These are phyloP conservation scores for Phytophthora pistaciae DNA, from an alignment of 352 stramenopile genomes.

Conservation along the genomic window DNA sequence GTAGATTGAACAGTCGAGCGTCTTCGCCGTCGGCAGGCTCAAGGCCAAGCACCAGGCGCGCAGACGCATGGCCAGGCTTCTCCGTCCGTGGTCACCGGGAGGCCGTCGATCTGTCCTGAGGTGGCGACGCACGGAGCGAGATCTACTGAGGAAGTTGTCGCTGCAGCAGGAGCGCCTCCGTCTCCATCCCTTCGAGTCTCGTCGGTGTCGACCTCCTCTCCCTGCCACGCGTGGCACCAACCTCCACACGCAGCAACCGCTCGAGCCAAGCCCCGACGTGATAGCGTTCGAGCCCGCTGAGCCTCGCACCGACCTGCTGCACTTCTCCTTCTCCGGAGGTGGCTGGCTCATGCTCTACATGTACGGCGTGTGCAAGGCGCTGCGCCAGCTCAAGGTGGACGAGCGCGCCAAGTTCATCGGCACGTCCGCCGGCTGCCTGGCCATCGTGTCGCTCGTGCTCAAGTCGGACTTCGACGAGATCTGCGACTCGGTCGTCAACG, in stretches of 20 bases:
- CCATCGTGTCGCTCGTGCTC: constrained; percentile 47
- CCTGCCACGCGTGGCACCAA: neutral
- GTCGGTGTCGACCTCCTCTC: constrained; percentile 2
- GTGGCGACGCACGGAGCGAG: constrained; percentile 13
- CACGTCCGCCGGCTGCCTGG: constrained; percentile 52
- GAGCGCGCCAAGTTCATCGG: constrained; percentile 53
- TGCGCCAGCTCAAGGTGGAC: constrained; percentile 52
- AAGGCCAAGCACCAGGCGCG: constrained; percentile 17
- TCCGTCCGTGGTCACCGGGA: constrained; percentile 13
- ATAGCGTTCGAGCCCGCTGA: neutral
- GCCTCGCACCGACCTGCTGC: constrained; percentile 8
- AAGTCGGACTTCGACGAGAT: constrained; percentile 61
- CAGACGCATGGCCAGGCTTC: constrained; percentile 1
- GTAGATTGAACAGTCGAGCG: neutral
- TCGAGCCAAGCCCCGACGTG: neutral
- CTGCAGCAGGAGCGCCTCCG: constrained; percentile 2
- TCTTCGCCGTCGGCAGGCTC: constrained; percentile 21
- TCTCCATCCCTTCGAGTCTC: constrained; percentile 11
- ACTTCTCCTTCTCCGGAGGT: constrained; percentile 60
- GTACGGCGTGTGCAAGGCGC: constrained; percentile 65
- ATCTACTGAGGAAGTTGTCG: constrained; percentile 13
- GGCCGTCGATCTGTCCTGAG: constrained; percentile 12
- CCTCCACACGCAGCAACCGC: neutral
- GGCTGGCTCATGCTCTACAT: constrained; percentile 74
- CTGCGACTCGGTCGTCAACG: constrained; percentile 32